A percentile compares a stretch with the other conserved stretches of the same genome.
Evolutionary conservation across 2,329 filamentous ascomycete species (phyloP).

Genomic region (Calonectria hongkongensis): DNA sequence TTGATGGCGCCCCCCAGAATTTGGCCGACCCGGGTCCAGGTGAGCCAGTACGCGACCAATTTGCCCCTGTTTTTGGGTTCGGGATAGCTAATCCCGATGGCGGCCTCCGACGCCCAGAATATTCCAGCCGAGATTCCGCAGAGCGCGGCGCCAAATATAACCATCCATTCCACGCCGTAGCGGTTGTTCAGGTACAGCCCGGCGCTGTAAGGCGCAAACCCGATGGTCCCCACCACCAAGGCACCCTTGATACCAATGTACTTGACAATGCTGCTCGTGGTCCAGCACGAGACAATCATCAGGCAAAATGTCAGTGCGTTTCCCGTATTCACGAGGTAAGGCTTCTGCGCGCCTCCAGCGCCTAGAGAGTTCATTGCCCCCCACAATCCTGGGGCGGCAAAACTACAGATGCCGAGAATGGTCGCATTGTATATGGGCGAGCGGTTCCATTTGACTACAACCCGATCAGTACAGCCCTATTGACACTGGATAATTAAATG

Average conservation of each 20-base stretch:
- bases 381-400: constrained; percentile 55
- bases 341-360: constrained; percentile 72
- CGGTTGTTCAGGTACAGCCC: constrained; percentile 66
- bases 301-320: constrained; percentile 70
- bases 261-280: constrained; percentile 59
- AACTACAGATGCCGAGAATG: constrained; percentile 55
- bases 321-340: constrained; percentile 78
- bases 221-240: constrained; percentile 65
- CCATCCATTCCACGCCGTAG: constrained; percentile 65
- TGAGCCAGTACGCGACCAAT: constrained; percentile 79
- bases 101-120: constrained; percentile 60
- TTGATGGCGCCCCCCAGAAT: constrained; percentile 79
- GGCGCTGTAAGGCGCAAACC: constrained; percentile 66
- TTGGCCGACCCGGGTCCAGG: constrained; percentile 71
- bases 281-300: constrained; percentile 70
- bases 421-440: constrained; percentile 56
- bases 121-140: constrained; percentile 64
- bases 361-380: constrained; percentile 56
- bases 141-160: constrained; percentile 63
- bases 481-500: not conserved
- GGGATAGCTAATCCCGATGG: constrained; percentile 74
- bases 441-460: constrained; percentile 52
- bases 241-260: constrained; percentile 58
- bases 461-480: not conserved
- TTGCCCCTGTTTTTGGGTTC: constrained; percentile 78